Evolutionary conservation across 2,329 filamentous ascomycete genomes (phyloP), one percentile per base, ranked within the genome.

Genomic region (Verticillium klebahnii): DNA sequence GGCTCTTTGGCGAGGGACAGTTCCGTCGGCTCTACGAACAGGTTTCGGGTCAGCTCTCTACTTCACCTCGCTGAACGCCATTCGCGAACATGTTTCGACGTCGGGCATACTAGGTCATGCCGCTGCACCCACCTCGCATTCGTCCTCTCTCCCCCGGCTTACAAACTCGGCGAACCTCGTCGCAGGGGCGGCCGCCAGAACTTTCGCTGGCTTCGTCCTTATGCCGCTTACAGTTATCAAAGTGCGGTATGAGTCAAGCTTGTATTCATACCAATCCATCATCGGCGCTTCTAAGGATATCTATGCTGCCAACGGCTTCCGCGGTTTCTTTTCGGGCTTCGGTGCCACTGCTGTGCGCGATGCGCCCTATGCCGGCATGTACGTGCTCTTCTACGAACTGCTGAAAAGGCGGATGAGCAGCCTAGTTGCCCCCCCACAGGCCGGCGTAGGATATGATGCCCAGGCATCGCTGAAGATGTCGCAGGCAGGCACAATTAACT

Each of bases 201-300:
- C 92, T 1, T 88, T 90, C 59, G 94, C 94, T 0, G 95, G 95
- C 40, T 91, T 97, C 71, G 78, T 96, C 56, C 87, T 98, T 77
- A 98, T 97, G 91, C 95, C 95, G 1, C 86, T 98, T 64, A 99
- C 95, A 1, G 89, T 99, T 55, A 89, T 99, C 70, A 99, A 99
- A 73, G 95, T 98, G 54, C 91, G 95, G 55, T 98, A 96, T 72
- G 95, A 99, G 75, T 94, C 90, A 31, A 93, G 85, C 64, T 80
- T 94, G 54, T 99, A 97, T 78, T 79, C 86, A 3, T 98, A 98
- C 77, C 83, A 84, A 29, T 94, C 92, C 1, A 80, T 98, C 29
- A 76, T 84, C 50, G 82, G 86, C 40, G 95, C 95, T 0, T 87
- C 85, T 1, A 80, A 79, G 37, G 92, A 95, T 67, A 97, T 98